phyloP scores from a whole-genome alignment of 345 rosid species.

The Cardamine chenopodiifolia region DNA sequence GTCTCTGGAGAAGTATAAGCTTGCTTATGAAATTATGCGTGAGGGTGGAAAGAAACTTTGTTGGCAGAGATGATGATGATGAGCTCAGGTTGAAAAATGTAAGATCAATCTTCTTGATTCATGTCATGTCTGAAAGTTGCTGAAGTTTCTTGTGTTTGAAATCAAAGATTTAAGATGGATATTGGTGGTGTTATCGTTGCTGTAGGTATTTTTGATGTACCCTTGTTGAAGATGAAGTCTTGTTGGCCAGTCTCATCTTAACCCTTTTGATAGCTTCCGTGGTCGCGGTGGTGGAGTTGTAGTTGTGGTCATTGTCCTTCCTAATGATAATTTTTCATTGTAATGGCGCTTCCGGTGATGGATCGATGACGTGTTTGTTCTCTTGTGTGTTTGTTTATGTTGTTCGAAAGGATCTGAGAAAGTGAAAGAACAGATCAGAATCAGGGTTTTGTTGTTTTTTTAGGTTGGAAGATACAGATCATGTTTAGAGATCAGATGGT shows the following conservation, averaged over 20 bases:
- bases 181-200: not conserved
- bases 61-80: constrained; percentile 61
- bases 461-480: not conserved
- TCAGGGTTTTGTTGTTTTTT: constrained; percentile 6
- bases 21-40: constrained; percentile 77
- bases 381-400: constrained; percentile 29
- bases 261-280: constrained; percentile 19
- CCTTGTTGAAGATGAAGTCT: constrained; percentile 26
- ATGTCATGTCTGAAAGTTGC: constrained; percentile 15
- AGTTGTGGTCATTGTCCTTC: constrained; percentile 5
- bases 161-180: not conserved
- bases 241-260: constrained; percentile 5
- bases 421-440: constrained; percentile 27
- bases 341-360: constrained; percentile 21
- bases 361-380: constrained; percentile 26
- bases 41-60: constrained; percentile 81
- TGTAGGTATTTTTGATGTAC: constrained; percentile 23
- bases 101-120: constrained; percentile 14
- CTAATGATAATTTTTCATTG: constrained; percentile 8
- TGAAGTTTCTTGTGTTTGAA: not conserved
- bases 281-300: constrained; percentile 16
- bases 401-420: constrained; percentile 27
- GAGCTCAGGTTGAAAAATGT: constrained; percentile 22
- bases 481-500: constrained; percentile 30
- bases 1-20: constrained; percentile 73